Base-by-base conservation (phyloP, 2,329 filamentous ascomycete species). In the Chrysoporthe cubensis region DNA sequence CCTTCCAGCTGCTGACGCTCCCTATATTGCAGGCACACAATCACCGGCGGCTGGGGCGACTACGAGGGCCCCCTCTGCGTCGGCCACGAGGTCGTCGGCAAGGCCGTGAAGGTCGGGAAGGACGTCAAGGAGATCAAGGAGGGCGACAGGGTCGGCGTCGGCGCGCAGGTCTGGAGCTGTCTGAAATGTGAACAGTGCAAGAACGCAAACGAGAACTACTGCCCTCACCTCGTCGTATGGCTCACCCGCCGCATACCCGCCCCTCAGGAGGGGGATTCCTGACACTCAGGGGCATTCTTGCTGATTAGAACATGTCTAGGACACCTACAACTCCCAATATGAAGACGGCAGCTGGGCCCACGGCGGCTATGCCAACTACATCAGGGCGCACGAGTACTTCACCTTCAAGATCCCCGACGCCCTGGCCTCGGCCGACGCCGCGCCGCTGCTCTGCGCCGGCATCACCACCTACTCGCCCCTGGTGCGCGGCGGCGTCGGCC, bases 361-460 rank as follows among this genome's bases (percentile, higher is more conserved):
- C 72, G 92, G 92, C 3, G 91, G 89, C n/a, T 86, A 80, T 68
- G 77, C 82, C 1, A 82, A 79, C 18, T 81, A 85, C 66, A 82
- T 85, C 34, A 78, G 83, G 37, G 82, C 80, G 0, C 83, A 85
- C 68, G 81, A 84, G 72, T 83, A 84, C 77, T 94, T 92, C 71
- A 83, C 82, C 43, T 84, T 88, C 72, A 84, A 84, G 70, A 86
- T 88, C 48, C 86, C 86, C 0, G 84, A 87, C n/a, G 76, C 74
- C 0, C 77, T 88, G 11, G 76, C 81, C 8, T 81, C 81, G 0
- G 81, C 84, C 43, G 74, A 81, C 1, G 84, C 83, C 0, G 86
- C 91, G 1, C 91, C 92, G 1, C 88, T 96, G 81, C 83, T 95
- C 40, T 95, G 92, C 75, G 92, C 88, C 1, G 92, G 93, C 1